Base-by-base conservation (phyloP, 208 protist genomes). In the Trypanosoma conorhini region DNA sequence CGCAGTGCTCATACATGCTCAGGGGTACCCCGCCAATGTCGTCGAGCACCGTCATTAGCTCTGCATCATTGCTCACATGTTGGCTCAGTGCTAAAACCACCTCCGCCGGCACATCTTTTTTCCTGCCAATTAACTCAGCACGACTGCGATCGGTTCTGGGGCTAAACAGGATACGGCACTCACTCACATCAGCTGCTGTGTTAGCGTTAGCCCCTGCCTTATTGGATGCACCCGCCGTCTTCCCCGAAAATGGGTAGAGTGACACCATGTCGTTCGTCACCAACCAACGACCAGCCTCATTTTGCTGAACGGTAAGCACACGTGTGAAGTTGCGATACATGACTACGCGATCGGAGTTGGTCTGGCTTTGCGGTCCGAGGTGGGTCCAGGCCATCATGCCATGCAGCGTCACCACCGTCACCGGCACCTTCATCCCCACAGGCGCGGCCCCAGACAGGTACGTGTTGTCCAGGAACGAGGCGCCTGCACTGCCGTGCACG, bases 211-310 rank as follows among this genome's bases (percentile, higher is more conserved):
- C 21, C 64, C 48, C 33, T 50, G 61, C 55, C 72, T 58, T 52
- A 26, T 50, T 57, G 38, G 56, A 35, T 42, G 46, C 17, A 54
- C 7, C 28, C 13, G 38, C 64, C n/a, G 50, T 54, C 3, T 64
- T 65, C n/a, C 81, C 80, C 12, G 64, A 38, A 38, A 88, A 89
- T 7, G 87, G 87, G 65, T 83, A 86, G 30, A 96, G 75, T 19
- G 85, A 82, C 10, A 96, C 70, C 80, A 90, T 89, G 74, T 96
- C 91, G 61, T 96, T 96, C 44, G 82, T 72, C 5, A 96, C 66
- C 3, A 84, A 74, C 88, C 86, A 96, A 40, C 79, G 80, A 17
- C 85, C 63, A 28, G 80, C 71, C 7, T 86, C 86, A 10, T 63
- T 67, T 38, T 77, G 76, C 7, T 65, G 28, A 4, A 95, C 79